Conservation (phyloP, 2,329 filamentous ascomycete species). For the Macroventuria anomochaeta region DNA sequence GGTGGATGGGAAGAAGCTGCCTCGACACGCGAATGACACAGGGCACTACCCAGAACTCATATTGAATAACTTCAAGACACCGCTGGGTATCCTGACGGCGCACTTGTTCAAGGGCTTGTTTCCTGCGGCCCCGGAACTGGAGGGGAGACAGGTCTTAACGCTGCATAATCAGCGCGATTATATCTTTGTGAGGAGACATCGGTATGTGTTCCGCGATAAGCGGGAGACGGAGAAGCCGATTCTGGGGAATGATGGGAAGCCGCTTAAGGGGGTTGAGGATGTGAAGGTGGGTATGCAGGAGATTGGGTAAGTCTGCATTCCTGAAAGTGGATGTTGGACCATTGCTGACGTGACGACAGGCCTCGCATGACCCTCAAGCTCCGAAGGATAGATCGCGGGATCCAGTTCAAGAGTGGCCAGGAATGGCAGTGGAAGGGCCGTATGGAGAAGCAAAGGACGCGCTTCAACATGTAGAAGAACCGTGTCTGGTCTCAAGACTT, state of each 20-base stretch:
- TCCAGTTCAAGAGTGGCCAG: conserved; percentile 75
- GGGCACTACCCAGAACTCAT: conserved; percentile 89
- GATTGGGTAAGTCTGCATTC: conserved; percentile 60
- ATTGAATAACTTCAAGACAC: conserved; percentile 93
- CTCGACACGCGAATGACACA: conserved; percentile 85
- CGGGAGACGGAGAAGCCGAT: conserved; percentile 85
- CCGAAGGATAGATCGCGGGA: conserved; percentile 87
- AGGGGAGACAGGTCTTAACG: conserved; percentile 88
- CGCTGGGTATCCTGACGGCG: conserved; percentile 85
- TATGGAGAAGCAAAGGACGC: conserved; percentile 92
- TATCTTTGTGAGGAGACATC: conserved; percentile 88
- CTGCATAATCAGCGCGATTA: conserved; percentile 96
- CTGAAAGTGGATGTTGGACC: not conserved
- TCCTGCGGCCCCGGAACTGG: conserved; percentile 80
- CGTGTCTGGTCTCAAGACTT: not conserved
- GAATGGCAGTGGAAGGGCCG: conserved; percentile 97
- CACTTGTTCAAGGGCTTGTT: conserved; percentile 80
- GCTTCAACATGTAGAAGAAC: conserved; percentile 77
- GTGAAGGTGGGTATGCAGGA: conserved; percentile 90
- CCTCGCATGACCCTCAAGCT: conserved; percentile 80
- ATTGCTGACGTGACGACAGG: conserved; percentile 14
- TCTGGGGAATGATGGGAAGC: conserved; percentile 78
- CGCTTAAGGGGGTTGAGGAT: conserved; percentile 82
- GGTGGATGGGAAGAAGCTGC: conserved; percentile 84
- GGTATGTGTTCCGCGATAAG: conserved; percentile 93